Conservation (phyloP, 2,329 filamentous ascomycete genomes). For the Harringtonia aguacate region DNA sequence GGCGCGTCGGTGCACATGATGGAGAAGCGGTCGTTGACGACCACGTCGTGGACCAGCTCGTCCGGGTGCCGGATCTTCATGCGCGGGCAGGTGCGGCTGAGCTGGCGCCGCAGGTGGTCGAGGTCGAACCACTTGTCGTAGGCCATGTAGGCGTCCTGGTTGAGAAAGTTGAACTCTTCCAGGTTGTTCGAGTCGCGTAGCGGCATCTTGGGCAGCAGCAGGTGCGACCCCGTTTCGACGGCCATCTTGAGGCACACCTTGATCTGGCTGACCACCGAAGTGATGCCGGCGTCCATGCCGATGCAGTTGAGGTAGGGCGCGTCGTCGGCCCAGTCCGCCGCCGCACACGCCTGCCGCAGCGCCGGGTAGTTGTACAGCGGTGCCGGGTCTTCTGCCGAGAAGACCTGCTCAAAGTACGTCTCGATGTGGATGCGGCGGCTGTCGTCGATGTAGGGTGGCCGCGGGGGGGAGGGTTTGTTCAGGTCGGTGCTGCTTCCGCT, state of each 20-base stretch:
- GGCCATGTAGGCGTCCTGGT: constrained; percentile 18
- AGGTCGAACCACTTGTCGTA: constrained; percentile 25
- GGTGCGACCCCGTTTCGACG: constrained; percentile 18
- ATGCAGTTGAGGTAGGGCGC: constrained; percentile 21
- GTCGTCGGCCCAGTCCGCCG: constrained; percentile 15
- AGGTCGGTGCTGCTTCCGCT: background rate
- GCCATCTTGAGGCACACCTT: constrained; percentile 25
- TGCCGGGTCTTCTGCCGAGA: constrained; percentile 12
- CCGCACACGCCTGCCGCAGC: constrained; percentile 15
- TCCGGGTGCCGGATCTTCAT: constrained; percentile 20
- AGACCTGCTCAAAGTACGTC: constrained; percentile 21
- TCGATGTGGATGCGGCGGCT: too few relatives aligned
- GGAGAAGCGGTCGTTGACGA: constrained; percentile 14
- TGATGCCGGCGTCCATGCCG: constrained; percentile 21
- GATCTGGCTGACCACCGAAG: constrained; percentile 22
- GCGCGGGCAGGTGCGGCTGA: constrained; percentile 18
- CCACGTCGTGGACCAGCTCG: constrained; percentile 12
- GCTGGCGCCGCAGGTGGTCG: constrained; percentile 16
- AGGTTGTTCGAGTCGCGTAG: constrained; percentile 19
- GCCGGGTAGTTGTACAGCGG: constrained; percentile 14
- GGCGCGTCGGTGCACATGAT: constrained; percentile 14
- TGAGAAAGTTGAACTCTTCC: constrained; percentile 20
- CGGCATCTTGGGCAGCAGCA: constrained; percentile 22
- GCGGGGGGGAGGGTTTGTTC: background rate
- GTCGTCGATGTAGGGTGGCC: too few relatives aligned